Base-by-base conservation (phyloP, 352 stramenopile genomes). In the Phytopythium boreale region DNA sequence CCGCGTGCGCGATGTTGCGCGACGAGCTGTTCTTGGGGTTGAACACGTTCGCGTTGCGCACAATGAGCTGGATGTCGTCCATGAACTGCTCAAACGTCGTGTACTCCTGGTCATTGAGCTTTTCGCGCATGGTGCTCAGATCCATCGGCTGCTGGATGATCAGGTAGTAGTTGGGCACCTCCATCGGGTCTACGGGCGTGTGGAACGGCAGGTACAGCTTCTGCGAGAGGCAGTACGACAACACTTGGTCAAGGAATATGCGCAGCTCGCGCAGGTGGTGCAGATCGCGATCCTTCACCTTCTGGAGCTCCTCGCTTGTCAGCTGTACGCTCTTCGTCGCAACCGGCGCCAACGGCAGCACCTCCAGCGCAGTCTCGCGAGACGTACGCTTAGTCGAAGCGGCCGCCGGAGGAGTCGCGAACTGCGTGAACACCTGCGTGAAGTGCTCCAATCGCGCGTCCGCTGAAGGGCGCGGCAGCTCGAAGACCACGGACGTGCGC, bases 101-200 rank as follows among this genome's bases (percentile, higher is more conserved):
- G 71, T 97, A 97, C 60, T 96, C 87, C 31, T 89, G 75, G 24
- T 96, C 87, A 59, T 97, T 93, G 10, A 97, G 67, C 66, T 95
- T 96, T 51, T 92, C 84, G 7, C 84, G 87, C 80, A 98, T 98
- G 20, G 76, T 89, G 46, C 77, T 89, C 47, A 98, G 63, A 66
- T 95, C 88, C 87, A 97, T 97, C 17, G 90, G 90, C 6, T 76
- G 55, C 60, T 87, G 85, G 56, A 97, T 89, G 61, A 97, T 93
- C 49, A 92, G 49, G 58, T 97, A 94, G 65, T 97, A 97, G 44
- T 96, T 89, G 4, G 89, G 89, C 6, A 97, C 90, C 24, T 77
- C 82, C 29, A 83, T 72, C 15, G 73, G 71, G 44, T 97, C 85
- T 51, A 97, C 87, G 0, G 87, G 84, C 24, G 74, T 74, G 53